These are phyloP conservation scores for Limonomyces culmigenus DNA, from an alignment of 1,284 basidiomycete species.

Conservation along the genomic window DNA sequence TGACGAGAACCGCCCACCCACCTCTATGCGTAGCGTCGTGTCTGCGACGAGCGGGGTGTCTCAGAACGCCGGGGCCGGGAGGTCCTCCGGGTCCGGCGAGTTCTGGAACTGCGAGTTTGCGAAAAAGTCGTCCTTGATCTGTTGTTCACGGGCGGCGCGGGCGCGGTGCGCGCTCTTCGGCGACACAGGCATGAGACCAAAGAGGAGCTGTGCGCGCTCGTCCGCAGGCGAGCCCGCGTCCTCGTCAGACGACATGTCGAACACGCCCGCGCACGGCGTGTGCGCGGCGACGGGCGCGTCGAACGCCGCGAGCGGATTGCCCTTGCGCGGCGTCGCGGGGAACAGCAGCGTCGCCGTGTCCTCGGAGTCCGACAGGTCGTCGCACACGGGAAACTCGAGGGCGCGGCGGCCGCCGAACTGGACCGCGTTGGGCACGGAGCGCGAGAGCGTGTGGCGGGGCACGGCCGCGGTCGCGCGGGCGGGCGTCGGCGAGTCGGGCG, in stretches of 20 bases:
- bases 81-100: slow-evolving; percentile 60
- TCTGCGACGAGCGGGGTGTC: not conserved
- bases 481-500: slow-evolving; percentile 18
- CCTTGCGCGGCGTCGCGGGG: slow-evolving; percentile 26
- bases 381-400: slow-evolving; percentile 42
- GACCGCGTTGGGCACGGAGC: slow-evolving; percentile 19
- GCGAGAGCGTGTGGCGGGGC: slow-evolving; percentile 11
- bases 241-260: slow-evolving; percentile 54
- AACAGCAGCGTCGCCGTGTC: slow-evolving; percentile 12
- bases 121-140: slow-evolving; percentile 37
- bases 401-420: slow-evolving; percentile 14
- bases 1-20: not conserved
- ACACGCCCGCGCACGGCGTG: slow-evolving; percentile 48
- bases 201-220: slow-evolving; percentile 10
- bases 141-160: slow-evolving; percentile 10
- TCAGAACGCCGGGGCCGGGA: slow-evolving; percentile 39
- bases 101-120: slow-evolving; percentile 69
- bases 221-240: slow-evolving; percentile 24
- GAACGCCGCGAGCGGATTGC: slow-evolving; percentile 25
- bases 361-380: slow-evolving; percentile 39
- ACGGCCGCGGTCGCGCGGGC: slow-evolving; percentile 14
- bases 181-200: slow-evolving; percentile 12
- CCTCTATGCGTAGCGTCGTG: too few relatives aligned
- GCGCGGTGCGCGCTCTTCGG: slow-evolving; percentile 13
- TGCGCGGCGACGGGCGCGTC: slow-evolving; percentile 28